These are phyloP conservation scores for Fagus crenata DNA, from an alignment of 306 rosid species.

Conservation along the genomic window DNA sequence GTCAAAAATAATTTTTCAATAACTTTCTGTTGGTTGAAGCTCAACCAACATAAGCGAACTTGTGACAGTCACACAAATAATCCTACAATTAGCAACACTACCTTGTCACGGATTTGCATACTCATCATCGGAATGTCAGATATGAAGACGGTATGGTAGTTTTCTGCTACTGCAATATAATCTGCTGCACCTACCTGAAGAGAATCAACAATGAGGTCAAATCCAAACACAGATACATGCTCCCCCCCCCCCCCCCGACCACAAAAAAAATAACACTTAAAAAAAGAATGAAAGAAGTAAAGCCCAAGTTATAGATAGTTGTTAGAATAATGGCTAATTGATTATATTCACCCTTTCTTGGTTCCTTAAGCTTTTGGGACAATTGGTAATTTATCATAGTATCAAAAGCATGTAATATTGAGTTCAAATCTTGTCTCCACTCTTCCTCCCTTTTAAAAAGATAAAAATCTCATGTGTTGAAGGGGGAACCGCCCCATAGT, in stretches of 20 bases:
- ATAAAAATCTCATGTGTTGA: too few relatives aligned
- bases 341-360: too few relatives aligned
- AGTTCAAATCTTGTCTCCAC: too few relatives aligned
- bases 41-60: neutral
- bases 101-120: conserved; percentile 94
- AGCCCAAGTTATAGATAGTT: neutral
- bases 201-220: conserved; percentile 23
- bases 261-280: neutral
- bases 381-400: too few relatives aligned
- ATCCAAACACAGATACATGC: neutral
- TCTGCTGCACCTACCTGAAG: conserved; percentile 97
- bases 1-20: neutral
- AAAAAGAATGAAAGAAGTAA: neutral
- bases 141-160: conserved; percentile 84
- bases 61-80: neutral
- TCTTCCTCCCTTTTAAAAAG: too few relatives aligned
- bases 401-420: too few relatives aligned
- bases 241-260: neutral
- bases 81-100: conserved; percentile 23
- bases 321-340: too few relatives aligned
- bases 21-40: neutral
- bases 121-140: conserved; percentile 88
- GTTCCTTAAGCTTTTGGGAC: too few relatives aligned
- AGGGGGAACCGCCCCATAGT: too few relatives aligned
- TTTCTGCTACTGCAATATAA: conserved; percentile 93